Conservation (phyloP, 176 grass and related monocot species). For the Phyllostachys edulis region DNA sequence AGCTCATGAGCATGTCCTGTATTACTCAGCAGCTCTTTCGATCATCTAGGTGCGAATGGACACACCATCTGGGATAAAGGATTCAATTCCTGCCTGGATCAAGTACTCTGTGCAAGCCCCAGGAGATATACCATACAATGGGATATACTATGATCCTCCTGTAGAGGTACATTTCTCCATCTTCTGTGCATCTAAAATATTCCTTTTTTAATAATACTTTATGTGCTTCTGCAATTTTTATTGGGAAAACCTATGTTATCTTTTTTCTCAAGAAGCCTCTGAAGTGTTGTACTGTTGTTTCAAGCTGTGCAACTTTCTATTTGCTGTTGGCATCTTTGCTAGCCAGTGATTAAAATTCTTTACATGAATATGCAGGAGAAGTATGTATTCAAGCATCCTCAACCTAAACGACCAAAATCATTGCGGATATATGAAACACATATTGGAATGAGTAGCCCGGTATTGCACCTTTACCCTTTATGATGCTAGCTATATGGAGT, state of each 20-base stretch:
- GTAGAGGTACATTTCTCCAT: slow-evolving; percentile 49
- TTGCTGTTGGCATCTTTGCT: not conserved
- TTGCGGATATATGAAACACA: slow-evolving; percentile 96
- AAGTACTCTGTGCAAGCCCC: slow-evolving; percentile 84
- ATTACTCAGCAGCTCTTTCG: slow-evolving; percentile 8
- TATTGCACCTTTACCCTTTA: slow-evolving; percentile 41
- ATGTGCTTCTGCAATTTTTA: slow-evolving; percentile 15
- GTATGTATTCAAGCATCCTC: slow-evolving; percentile 82
- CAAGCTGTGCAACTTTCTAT: not conserved
- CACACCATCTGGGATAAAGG: slow-evolving; percentile 89
- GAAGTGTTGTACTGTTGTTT: not conserved
- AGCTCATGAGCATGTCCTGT: slow-evolving; percentile 10
- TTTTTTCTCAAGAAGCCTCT: not conserved
- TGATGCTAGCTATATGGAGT: slow-evolving; percentile 1
- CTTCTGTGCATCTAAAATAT: slow-evolving; percentile 3
- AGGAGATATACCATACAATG: slow-evolving; percentile 87
- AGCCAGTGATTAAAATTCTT: slow-evolving; percentile 16
- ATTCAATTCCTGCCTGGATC: slow-evolving; percentile 99
- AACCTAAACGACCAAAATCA: slow-evolving; percentile 94
- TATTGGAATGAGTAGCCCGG: slow-evolving; percentile 97
- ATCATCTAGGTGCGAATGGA: slow-evolving; percentile 83
- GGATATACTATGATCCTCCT: slow-evolving; percentile 97
- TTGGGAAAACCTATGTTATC: not conserved
- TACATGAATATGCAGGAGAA: slow-evolving; percentile 71
- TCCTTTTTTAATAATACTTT: slow-evolving; percentile 4